phyloP scores from a whole-genome alignment of 345 rosid genomes.

The Erodium maritimum region DNA sequence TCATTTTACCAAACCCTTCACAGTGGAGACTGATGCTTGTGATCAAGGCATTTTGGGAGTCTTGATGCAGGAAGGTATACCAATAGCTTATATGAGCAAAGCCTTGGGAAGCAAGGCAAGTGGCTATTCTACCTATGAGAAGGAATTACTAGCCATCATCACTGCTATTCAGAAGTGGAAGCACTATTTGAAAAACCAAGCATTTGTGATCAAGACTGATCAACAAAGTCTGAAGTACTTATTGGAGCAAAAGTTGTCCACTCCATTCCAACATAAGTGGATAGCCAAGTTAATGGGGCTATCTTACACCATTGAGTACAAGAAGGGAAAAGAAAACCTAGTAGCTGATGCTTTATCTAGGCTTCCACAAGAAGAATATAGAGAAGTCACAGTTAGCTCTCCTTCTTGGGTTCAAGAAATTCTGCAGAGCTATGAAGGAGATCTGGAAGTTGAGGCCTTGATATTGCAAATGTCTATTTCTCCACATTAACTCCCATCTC shows the following conservation, averaged over 20 bases:
- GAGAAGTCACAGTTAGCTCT: too few relatives aligned
- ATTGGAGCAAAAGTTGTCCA: background rate
- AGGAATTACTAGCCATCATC: background rate
- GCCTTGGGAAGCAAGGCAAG: too few relatives aligned
- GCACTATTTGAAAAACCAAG: background rate
- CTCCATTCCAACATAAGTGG: too few relatives aligned
- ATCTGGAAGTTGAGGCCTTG: too few relatives aligned
- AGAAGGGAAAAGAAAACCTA: background rate
- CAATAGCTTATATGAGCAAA: background rate
- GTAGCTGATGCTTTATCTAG: background rate
- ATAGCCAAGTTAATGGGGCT: background rate
- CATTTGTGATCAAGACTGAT: background rate
- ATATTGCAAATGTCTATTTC: too few relatives aligned
- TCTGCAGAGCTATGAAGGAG: too few relatives aligned
- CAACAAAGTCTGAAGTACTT: background rate
- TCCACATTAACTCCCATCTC: too few relatives aligned
- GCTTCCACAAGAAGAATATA: background rate
- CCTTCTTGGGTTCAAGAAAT: too few relatives aligned
- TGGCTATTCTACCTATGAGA: background rate
- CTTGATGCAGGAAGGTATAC: background rate
- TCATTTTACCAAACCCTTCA: background rate
- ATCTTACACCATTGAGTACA: background rate
- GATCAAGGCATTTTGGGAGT: background rate
- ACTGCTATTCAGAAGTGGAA: background rate
- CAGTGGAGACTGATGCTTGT: background rate